Base-by-base conservation (phyloP, 345 rosid genomes). In the Aurinia saxatilis region DNA sequence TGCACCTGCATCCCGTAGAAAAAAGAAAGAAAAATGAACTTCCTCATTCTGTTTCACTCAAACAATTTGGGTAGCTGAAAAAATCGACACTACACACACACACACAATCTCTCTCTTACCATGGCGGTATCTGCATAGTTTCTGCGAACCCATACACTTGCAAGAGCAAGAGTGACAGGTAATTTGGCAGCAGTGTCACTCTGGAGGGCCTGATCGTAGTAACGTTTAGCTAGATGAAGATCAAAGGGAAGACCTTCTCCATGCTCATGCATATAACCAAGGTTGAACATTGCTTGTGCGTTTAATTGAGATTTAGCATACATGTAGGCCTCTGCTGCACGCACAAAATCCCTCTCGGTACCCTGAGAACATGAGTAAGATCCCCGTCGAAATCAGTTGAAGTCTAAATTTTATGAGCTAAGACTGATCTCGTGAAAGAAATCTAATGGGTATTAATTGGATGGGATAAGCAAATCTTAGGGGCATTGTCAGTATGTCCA, bases 251-350 rank as follows among this genome's bases (percentile, higher is more conserved):
- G 84, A 16, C 99, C 96, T 72, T 74, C 82, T 49, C 97, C 96
- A 75, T 90, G 88, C 51, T 92, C 97, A 62, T 92, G 88, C 99
- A 93, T 93, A 80, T 89, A 89, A 0, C 99, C 96, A 8, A 90
- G 95, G 76, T 93, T 89, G 83, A 93, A 93, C 95, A 90, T 79
- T 10, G 99, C 90, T 72, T 90, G 95, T 0, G 95, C 87, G 61
- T 93, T 93, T 12, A 83, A 69, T 69, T 84, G 96, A 56, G 87
- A 82, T 76, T 80, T 90, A 1, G 99, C 97, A 77, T 87, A 84
- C 88, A 79, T 81, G 81, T 90, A 93, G 15, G 97, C 99, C 68
- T 90, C 95, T 11, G 96, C 96, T 3, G 99, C 99, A 57, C 90
- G 85, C 15, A 76, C 87, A 51, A 66, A 90, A 77, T 93, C 96